A percentile compares a stretch with the other conserved stretches of the same genome.
Conservation (phyloP, 495 filamentous ascomycete species). For the Hypoxylon rickii region DNA sequence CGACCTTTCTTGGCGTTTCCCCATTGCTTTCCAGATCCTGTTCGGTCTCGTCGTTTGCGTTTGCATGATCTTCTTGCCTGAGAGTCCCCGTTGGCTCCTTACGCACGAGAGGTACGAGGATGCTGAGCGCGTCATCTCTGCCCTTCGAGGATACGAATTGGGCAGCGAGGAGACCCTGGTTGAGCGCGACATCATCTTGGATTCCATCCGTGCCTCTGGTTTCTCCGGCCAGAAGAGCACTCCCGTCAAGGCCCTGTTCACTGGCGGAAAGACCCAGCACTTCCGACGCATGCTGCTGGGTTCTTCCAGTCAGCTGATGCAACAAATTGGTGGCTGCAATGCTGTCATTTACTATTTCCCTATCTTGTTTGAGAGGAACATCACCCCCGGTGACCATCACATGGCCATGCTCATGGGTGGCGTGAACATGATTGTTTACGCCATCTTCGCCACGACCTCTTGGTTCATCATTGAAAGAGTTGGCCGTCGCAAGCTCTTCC, state of each 20-base stretch:
- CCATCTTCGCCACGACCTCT: conserved; percentile 72
- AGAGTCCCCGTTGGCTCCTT: conserved; percentile 74
- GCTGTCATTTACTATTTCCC: conserved; percentile 72
- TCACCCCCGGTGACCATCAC: conserved; percentile 29
- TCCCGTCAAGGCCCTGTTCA: conserved; percentile 55
- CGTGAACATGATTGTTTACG: conserved; percentile 61
- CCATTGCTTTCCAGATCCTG: conserved; percentile 73
- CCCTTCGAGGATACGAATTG: conserved; percentile 59
- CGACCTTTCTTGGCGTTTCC: conserved; percentile 70
- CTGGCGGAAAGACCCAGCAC: conserved; percentile 63
- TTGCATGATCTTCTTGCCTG: conserved; percentile 67
- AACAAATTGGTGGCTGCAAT: conserved; percentile 73
- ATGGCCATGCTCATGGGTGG: conserved; percentile 36
- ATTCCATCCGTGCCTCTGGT: conserved; percentile 59
- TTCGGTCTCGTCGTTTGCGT: conserved; percentile 66
- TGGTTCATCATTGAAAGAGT: conserved; percentile 77
- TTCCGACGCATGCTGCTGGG: conserved; percentile 61
- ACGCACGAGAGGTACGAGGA: conserved; percentile 67
- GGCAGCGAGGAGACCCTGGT: conserved; percentile 55
- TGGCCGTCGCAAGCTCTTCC: conserved; percentile 64
- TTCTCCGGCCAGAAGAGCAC: conserved; percentile 43
- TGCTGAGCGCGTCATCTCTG: conserved; percentile 65
- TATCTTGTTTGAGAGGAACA: conserved; percentile 45
- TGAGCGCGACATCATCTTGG: conserved; percentile 62
- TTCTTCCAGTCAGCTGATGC: conserved; percentile 65